These are phyloP conservation scores for Botryobasidium botryosum DNA, from an alignment of 768 basidiomycete species.

Conservation along the genomic window DNA sequence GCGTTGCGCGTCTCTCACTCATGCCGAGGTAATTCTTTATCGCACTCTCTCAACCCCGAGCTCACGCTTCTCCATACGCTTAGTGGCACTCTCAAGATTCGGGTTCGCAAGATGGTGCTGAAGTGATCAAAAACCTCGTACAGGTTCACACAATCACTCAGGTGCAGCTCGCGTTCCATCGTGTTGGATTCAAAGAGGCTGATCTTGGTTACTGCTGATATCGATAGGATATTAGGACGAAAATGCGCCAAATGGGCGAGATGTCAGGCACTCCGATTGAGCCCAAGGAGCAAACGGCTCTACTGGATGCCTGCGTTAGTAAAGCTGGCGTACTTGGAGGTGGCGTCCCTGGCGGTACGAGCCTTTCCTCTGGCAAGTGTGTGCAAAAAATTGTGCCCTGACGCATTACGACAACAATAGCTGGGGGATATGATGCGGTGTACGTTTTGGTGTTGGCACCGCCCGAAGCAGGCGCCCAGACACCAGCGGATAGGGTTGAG, in stretches of 20 bases:
- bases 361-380: neutral
- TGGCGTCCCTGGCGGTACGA: constrained; percentile 87
- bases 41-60: too few species aligned
- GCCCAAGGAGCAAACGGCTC: constrained; percentile 66
- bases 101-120: too few species aligned
- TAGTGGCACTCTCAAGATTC: constrained; percentile 1
- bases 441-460: constrained; percentile 57
- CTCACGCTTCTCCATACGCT: too few species aligned
- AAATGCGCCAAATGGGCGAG: constrained; percentile 75
- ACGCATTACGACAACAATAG: constrained; percentile 30
- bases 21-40: too few species aligned
- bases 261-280: constrained; percentile 73
- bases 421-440: constrained; percentile 93
- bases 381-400: neutral
- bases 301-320: constrained; percentile 61
- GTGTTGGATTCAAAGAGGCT: neutral
- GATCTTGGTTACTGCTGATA: neutral
- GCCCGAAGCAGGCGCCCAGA: neutral
- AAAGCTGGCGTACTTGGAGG: constrained; percentile 82
- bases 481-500: constrained; percentile 36
- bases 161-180: constrained; percentile 30
- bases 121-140: constrained; percentile 4
- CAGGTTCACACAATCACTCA: constrained; percentile 39
- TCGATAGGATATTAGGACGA: constrained; percentile 49
- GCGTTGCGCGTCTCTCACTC: too few species aligned